These are phyloP conservation scores for Naganishia albida DNA, from an alignment of 1,284 basidiomycete species.

Conservation along the genomic window DNA sequence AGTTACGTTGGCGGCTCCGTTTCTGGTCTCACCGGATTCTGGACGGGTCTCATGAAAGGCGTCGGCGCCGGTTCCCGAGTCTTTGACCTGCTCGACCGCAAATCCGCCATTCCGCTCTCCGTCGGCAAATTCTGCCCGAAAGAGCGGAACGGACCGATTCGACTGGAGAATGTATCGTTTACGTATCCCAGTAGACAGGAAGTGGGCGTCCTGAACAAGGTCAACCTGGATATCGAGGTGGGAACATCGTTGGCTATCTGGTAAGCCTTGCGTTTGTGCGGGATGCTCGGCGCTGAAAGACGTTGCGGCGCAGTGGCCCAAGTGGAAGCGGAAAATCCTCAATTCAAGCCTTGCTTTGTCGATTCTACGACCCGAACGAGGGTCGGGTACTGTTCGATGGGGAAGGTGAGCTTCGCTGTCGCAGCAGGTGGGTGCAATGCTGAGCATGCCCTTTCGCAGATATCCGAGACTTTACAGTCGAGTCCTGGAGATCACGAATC, in stretches of 20 bases:
- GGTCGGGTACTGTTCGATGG: constrained; percentile 84
- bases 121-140: constrained; percentile 63
- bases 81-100: constrained; percentile 85
- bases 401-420: constrained; percentile 61
- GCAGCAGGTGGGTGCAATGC: neutral
- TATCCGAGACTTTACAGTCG: constrained; percentile 76
- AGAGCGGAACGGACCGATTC: constrained; percentile 65
- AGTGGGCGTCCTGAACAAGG: constrained; percentile 73
- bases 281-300: neutral
- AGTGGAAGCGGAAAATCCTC: constrained; percentile 92
- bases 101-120: constrained; percentile 68
- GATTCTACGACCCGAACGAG: constrained; percentile 87
- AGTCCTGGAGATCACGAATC: constrained; percentile 81
- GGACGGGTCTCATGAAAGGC: constrained; percentile 54
- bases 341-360: constrained; percentile 79
- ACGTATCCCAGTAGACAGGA: constrained; percentile 82
- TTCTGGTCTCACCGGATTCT: constrained; percentile 55
- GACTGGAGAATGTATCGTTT: constrained; percentile 78
- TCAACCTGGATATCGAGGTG: constrained; percentile 72
- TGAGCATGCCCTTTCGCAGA: constrained; percentile 56
- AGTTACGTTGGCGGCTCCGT: constrained; percentile 55
- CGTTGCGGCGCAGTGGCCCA: constrained; percentile 62
- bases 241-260: constrained; percentile 90
- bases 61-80: constrained; percentile 90
- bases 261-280: constrained; percentile 58